Conservation (phyloP, 139 green algal genomes). For the Micractinium conductrix region DNA sequence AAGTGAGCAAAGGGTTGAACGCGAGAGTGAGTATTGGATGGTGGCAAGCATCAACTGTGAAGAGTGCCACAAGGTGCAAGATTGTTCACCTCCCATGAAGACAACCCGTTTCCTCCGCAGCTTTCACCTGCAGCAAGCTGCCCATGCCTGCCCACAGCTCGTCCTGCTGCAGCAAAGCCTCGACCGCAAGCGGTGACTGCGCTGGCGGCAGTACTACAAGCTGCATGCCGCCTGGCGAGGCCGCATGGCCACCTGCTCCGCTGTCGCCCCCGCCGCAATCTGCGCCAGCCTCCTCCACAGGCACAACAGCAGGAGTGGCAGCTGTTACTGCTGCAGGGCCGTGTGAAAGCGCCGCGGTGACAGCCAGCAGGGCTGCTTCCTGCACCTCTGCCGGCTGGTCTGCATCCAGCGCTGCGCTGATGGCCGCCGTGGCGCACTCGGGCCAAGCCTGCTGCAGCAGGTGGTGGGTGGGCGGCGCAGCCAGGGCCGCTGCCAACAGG, state of each 20-base stretch:
- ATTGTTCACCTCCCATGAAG: no score
- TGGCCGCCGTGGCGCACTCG: not conserved
- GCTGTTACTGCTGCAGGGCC: not conserved
- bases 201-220: not conserved
- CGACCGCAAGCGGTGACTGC: not conserved
- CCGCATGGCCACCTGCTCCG: not conserved
- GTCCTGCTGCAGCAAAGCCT: not conserved
- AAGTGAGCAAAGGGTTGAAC: not conserved
- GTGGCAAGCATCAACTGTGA: no score
- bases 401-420: not conserved
- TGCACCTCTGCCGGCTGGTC: not conserved
- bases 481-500: slow-evolving; percentile 8
- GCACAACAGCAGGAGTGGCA: not conserved
- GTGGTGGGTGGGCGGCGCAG: not conserved
- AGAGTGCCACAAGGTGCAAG: not conserved
- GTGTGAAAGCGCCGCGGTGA: not conserved
- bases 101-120: no score
- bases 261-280: not conserved
- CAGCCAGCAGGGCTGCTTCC: not conserved
- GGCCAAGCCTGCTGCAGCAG: not conserved
- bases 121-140: not conserved
- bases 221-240: not conserved
- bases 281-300: not conserved
- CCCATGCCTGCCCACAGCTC: not conserved
- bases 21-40: no score